These are phyloP conservation scores for Fusarium dlaminii DNA, from an alignment of 2,329 filamentous ascomycete genomes.

Conservation along the genomic window DNA sequence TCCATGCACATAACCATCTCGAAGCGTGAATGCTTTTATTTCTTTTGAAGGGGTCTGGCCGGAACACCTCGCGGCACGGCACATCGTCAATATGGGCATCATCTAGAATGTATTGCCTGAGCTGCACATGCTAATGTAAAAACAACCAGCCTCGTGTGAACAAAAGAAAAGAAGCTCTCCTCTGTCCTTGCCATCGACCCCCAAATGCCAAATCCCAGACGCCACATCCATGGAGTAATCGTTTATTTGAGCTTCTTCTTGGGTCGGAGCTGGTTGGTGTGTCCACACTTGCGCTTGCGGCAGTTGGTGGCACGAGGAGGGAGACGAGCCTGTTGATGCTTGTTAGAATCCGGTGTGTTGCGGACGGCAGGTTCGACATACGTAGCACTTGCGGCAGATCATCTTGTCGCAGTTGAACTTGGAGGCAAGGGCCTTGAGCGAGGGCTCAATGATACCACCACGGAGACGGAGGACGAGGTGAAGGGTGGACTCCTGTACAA, in stretches of 20 bases:
- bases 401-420: constrained; percentile 99
- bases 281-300: constrained; percentile 99
- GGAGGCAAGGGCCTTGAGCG: constrained; percentile 95
- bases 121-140: constrained; percentile 53
- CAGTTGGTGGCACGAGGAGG: constrained; percentile 99
- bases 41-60: constrained; percentile 33
- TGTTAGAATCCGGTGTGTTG: not conserved
- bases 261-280: constrained; percentile 99
- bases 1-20: not conserved
- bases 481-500: constrained; percentile 87
- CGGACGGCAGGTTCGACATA: constrained; percentile 60
- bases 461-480: constrained; percentile 98
- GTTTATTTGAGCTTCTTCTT: constrained; percentile 99
- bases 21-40: constrained; percentile 38
- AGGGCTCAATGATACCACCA: constrained; percentile 99
- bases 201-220: constrained; percentile 57
- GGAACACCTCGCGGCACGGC: constrained; percentile 34
- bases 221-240: constrained; percentile 55
- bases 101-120: constrained; percentile 52
- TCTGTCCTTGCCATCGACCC: constrained; percentile 48
- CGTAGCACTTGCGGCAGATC: constrained; percentile 99
- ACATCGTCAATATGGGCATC: constrained; percentile 45
- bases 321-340: constrained; percentile 73
- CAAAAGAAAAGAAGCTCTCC: constrained; percentile 45
- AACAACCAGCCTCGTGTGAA: constrained; percentile 51